Evolutionary conservation across 768 basidiomycete species (phyloP).

Genomic region (Gyrodon lividus): DNA sequence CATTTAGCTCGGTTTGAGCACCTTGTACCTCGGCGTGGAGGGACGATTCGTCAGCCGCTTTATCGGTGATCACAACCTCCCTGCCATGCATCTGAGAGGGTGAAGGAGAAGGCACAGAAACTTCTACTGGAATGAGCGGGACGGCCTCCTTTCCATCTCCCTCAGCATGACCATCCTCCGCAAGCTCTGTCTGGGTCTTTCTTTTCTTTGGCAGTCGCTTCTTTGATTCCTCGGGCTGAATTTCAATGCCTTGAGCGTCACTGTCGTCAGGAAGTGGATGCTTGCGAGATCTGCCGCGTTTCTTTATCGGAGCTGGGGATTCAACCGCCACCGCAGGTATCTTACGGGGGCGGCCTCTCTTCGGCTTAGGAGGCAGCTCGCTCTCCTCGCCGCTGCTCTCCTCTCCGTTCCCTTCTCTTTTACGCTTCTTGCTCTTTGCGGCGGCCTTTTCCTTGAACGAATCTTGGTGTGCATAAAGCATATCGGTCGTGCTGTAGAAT

Average conservation of each 20-base stretch:
- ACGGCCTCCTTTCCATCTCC: neutral
- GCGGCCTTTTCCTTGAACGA: conserved; percentile 38
- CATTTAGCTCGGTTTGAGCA: neutral
- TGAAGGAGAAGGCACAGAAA: neutral
- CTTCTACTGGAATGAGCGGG: neutral
- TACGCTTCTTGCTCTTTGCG: conserved; percentile 29
- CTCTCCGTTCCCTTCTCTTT: conserved; percentile 30
- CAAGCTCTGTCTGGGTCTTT: conserved; percentile 1
- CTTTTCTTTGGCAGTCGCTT: conserved; percentile 36
- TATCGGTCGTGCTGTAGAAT: conserved; percentile 54
- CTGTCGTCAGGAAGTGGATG: conserved; percentile 5
- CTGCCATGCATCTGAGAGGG: neutral
- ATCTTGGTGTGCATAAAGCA: conserved; percentile 49
- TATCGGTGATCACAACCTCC: neutral
- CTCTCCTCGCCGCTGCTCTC: conserved; percentile 14
- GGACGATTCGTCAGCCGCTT: neutral
- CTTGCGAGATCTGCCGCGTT: conserved; percentile 37
- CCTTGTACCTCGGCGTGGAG: neutral
- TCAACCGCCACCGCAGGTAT: conserved; percentile 10
- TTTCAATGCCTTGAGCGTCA: neutral
- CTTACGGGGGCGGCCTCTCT: conserved; percentile 60
- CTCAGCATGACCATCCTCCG: neutral
- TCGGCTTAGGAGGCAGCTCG: conserved; percentile 31
- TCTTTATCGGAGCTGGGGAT: conserved; percentile 27
- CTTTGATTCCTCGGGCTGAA: conserved; percentile 13